Evolutionary conservation across 805 yeast genomes (phyloP), one percentile per base, ranked within the genome.

Genomic region (Sugiyamaella chiloensis): DNA sequence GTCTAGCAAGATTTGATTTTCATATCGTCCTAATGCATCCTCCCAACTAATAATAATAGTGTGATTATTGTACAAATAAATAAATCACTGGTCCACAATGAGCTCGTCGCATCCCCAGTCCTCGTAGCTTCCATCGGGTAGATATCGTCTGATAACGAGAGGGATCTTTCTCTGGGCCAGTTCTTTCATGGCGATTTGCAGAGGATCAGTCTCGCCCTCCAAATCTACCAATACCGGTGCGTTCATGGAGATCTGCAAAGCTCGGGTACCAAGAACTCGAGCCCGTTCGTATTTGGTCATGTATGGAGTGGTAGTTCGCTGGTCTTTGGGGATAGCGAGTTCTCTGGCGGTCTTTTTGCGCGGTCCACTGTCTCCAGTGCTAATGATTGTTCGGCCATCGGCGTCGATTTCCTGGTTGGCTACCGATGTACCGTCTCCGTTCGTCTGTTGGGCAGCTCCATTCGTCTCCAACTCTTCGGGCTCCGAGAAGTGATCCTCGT

Each of bases 261-360:
- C 99, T 60, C 99, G 79, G 8, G 99, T 93, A 23, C 99, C 99
- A 61, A 93, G 77, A 52, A 93, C 88, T 72, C 99, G 81, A 5
- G 99, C 99, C 60, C 97, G 80, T 74, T 93, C 99, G 67, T 93
- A 93, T 65, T 95, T 93, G 49, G 99, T 93, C 98, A 93, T 90
- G 66, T 91, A 93, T 46, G 99, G 99, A 4, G 99, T 93, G 11
- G 99, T 93, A 23, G 89, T 78, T 68, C 99, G 80, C 55, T 86
- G 73, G 19, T 87, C 96, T 58, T 79, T 87, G 48, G 96, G 86
- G 51, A 93, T 88, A 16, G 97, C 95, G 60, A 87, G 79, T 58
- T 85, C 93, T 57, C 76, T 82, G 53, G 79, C 73, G 5, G 91
- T 78, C 63, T 85, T 85, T 75, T 80, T 60, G 76, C 77, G 53